Evolutionary conservation across 2,329 filamentous ascomycete species (phyloP).

Genomic region (Hypoxylon sp.): DNA sequence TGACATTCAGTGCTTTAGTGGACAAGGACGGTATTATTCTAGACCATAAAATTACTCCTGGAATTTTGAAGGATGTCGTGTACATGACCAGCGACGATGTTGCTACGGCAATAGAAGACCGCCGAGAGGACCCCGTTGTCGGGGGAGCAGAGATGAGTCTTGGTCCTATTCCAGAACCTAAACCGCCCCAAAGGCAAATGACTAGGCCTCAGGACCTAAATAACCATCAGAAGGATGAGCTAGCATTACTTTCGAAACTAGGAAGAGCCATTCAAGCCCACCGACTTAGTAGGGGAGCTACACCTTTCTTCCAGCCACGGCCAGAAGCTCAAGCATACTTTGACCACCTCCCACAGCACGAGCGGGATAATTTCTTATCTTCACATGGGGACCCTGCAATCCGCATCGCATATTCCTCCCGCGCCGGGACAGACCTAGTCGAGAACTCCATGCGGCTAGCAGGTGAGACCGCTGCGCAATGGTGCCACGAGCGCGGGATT

Average conservation of each 20-base stretch:
- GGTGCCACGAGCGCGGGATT: slow-evolving; percentile 71
- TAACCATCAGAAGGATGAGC: slow-evolving; percentile 60
- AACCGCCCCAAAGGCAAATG: slow-evolving; percentile 61
- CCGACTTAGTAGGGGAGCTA: slow-evolving; percentile 64
- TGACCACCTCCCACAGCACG: slow-evolving; percentile 51
- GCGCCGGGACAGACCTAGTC: slow-evolving; percentile 58
- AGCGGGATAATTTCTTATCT: slow-evolving; percentile 50
- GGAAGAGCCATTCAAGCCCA: slow-evolving; percentile 61
- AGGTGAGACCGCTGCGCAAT: slow-evolving; percentile 72
- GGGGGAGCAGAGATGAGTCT: slow-evolving; percentile 53
- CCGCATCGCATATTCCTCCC: slow-evolving; percentile 55
- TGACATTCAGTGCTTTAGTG: slow-evolving; percentile 75
- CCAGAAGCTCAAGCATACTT: slow-evolving; percentile 63
- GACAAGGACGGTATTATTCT: slow-evolving; percentile 67
- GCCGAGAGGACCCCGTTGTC: slow-evolving; percentile 48
- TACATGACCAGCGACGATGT: slow-evolving; percentile 70
- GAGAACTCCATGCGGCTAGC: slow-evolving; percentile 72
- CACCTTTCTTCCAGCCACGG: slow-evolving; percentile 63
- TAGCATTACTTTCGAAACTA: slow-evolving; percentile 64
- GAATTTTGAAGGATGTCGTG: slow-evolving; percentile 67
- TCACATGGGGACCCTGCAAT: slow-evolving; percentile 68
- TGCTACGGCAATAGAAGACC: slow-evolving; percentile 60
- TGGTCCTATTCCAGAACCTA: slow-evolving; percentile 50
- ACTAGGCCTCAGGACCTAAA: slow-evolving; percentile 60
- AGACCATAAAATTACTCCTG: slow-evolving; percentile 68